Evolutionary conservation across 768 basidiomycete genomes (phyloP).

Genomic region (Suillus sp.): DNA sequence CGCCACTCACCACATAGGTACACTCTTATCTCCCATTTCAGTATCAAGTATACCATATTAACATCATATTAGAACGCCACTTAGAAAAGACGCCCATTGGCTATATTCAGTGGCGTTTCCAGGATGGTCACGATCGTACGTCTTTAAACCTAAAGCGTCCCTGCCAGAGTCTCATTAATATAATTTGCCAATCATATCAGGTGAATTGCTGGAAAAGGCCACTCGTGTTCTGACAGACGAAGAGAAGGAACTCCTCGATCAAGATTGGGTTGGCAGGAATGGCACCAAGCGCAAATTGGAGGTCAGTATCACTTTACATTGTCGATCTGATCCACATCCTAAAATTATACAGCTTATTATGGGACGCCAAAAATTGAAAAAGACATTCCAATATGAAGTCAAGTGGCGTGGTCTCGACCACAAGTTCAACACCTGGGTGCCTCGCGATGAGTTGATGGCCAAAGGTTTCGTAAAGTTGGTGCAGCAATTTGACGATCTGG

Average conservation of each 20-base stretch:
- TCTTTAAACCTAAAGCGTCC: conserved; percentile 23
- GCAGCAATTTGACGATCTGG: conserved; percentile 94
- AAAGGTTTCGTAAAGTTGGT: conserved; percentile 91
- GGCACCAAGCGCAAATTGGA: conserved; percentile 91
- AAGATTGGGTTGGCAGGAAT: conserved; percentile 89
- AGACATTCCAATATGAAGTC: conserved; percentile 91
- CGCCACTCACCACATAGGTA: conserved; percentile 94
- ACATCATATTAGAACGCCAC: conserved; percentile 66
- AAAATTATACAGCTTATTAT: conserved; percentile 61
- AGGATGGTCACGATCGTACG: conserved; percentile 95
- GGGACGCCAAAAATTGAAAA: conserved; percentile 97
- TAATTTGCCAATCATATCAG: conserved; percentile 39
- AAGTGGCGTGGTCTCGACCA: conserved; percentile 86
- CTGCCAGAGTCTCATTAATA: conserved; percentile 14
- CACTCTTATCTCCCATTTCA: conserved; percentile 21
- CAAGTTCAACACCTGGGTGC: conserved; percentile 88
- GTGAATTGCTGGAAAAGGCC: conserved; percentile 88
- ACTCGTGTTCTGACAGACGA: conserved; percentile 90
- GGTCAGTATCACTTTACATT: conserved; percentile 42
- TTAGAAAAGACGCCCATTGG: conserved; percentile 95
- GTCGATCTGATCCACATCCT: conserved; percentile 16
- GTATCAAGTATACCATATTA: conserved; percentile 22
- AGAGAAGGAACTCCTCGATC: conserved; percentile 76
- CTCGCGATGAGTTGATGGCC: conserved; percentile 80
- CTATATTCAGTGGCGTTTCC: conserved; percentile 99